phyloP scores from a whole-genome alignment of 2,329 filamentous ascomycete genomes.

The Sarocladium strictum region DNA sequence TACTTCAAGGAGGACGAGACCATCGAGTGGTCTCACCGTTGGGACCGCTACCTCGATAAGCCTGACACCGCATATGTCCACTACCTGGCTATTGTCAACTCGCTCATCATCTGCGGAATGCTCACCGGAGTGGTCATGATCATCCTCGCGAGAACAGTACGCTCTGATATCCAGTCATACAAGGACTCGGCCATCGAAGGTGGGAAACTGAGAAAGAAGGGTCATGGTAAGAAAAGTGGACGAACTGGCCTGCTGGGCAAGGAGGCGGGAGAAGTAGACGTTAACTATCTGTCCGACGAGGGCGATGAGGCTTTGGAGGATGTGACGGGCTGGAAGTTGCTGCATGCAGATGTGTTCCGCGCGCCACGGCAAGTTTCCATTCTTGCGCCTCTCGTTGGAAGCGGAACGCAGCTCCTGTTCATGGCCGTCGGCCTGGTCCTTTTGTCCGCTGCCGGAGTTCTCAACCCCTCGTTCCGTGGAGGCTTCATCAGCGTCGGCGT shows the following conservation, averaged over 20 bases:
- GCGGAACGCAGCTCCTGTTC: slow-evolving; percentile 80
- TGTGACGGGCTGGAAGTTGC: slow-evolving; percentile 78
- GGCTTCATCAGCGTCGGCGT: slow-evolving; percentile 82
- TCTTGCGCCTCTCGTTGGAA: slow-evolving; percentile 75
- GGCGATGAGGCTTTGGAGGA: slow-evolving; percentile 64
- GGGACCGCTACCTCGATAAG: slow-evolving; percentile 87
- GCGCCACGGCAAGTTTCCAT: slow-evolving; percentile 64
- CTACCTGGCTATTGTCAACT: slow-evolving; percentile 86
- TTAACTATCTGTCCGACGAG: slow-evolving; percentile 50
- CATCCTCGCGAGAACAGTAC: slow-evolving; percentile 72
- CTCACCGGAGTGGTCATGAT: slow-evolving; percentile 75
- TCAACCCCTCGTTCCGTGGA: slow-evolving; percentile 86
- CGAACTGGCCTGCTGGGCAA: slow-evolving; percentile 55
- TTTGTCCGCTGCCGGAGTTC: slow-evolving; percentile 67
- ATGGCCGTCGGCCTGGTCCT: slow-evolving; percentile 69
- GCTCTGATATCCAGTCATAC: slow-evolving; percentile 67
- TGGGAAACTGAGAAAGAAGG: slow-evolving; percentile 49
- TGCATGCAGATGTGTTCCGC: slow-evolving; percentile 85
- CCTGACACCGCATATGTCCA: slow-evolving; percentile 74
- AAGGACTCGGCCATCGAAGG: slow-evolving; percentile 62
- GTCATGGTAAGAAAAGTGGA: slow-evolving; percentile 35
- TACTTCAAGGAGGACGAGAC: slow-evolving; percentile 80
- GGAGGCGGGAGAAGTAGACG: slow-evolving; percentile 40
- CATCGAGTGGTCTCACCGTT: slow-evolving; percentile 77
- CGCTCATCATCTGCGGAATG: slow-evolving; percentile 73